Conservation (phyloP, 108 stramenopile species). For the Asterionellopsis glacialis region DNA sequence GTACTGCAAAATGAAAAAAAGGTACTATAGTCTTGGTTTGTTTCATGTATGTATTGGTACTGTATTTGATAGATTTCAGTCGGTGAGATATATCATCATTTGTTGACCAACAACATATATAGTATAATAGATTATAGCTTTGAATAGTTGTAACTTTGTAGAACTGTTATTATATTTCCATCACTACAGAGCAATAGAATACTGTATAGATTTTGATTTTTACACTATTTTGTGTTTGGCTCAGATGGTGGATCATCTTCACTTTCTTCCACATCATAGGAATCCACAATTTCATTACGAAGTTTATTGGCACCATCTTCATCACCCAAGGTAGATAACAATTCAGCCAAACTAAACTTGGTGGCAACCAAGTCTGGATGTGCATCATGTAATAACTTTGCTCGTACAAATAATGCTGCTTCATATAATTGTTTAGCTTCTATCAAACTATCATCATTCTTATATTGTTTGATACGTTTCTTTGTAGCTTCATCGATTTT, state of each 20-base stretch:
- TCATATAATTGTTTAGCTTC: slow-evolving; percentile 75
- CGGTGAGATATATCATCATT: too few relatives aligned
- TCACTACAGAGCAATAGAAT: too few relatives aligned
- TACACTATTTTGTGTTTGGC: neutral
- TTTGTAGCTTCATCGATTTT: neutral
- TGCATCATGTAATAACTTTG: slow-evolving; percentile 37
- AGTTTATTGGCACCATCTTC: slow-evolving; percentile 63
- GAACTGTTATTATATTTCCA: too few relatives aligned
- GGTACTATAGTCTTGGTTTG: too few relatives aligned
- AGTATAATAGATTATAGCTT: too few relatives aligned
- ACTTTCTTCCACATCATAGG: slow-evolving; percentile 31
- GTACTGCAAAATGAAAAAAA: too few relatives aligned
- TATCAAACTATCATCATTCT: slow-evolving; percentile 25
- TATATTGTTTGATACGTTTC: neutral
- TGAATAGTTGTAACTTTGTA: too few relatives aligned
- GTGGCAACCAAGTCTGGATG: slow-evolving; percentile 83
- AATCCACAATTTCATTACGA: slow-evolving; percentile 74
- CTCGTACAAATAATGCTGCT: slow-evolving; percentile 54
- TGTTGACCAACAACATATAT: too few relatives aligned
- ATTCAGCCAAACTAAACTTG: slow-evolving; percentile 77
- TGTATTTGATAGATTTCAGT: too few relatives aligned
- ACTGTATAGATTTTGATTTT: too few relatives aligned
- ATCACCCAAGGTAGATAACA: slow-evolving; percentile 47
- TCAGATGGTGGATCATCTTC: neutral
- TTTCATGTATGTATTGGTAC: too few relatives aligned